Evolutionary conservation across 176 grass and related monocot species (phyloP).

Genomic region (Sorghum bicolor): DNA sequence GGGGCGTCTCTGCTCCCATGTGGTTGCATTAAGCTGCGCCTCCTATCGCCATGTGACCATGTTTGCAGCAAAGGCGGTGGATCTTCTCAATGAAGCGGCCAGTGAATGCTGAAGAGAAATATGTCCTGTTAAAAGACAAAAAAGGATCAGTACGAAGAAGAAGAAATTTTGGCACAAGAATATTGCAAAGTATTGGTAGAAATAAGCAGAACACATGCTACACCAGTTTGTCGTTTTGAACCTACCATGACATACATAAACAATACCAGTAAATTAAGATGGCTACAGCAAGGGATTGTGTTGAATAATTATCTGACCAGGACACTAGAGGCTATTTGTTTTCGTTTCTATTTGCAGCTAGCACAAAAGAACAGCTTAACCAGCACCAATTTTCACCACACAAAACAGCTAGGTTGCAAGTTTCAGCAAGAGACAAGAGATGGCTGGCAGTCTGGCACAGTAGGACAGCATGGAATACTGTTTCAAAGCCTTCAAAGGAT

Average conservation of each 20-base stretch:
- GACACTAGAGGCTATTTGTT: neutral
- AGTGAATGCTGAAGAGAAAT: constrained; percentile 12
- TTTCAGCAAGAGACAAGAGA: neutral
- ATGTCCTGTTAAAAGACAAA: constrained; percentile 7
- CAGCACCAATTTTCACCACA: neutral
- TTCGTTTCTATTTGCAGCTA: neutral
- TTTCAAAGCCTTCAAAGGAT: neutral
- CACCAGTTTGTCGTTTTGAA: neutral
- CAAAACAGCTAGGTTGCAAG: neutral
- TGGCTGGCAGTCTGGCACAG: neutral
- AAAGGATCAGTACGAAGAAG: neutral
- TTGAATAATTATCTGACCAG: neutral
- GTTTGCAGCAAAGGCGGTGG: constrained; percentile 22
- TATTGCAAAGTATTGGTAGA: neutral
- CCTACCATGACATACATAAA: neutral
- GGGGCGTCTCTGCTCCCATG: constrained; percentile 26
- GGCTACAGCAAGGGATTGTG: neutral
- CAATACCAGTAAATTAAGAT: neutral
- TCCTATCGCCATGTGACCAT: constrained; percentile 57
- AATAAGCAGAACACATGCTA: neutral
- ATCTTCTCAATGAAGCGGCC: neutral
- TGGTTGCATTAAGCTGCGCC: constrained; percentile 45
- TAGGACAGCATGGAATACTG: neutral
- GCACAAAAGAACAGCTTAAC: neutral
- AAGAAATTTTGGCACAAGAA: neutral